phyloP scores from a whole-genome alignment of 352 stramenopile species.

The Pythium apleroticum region DNA sequence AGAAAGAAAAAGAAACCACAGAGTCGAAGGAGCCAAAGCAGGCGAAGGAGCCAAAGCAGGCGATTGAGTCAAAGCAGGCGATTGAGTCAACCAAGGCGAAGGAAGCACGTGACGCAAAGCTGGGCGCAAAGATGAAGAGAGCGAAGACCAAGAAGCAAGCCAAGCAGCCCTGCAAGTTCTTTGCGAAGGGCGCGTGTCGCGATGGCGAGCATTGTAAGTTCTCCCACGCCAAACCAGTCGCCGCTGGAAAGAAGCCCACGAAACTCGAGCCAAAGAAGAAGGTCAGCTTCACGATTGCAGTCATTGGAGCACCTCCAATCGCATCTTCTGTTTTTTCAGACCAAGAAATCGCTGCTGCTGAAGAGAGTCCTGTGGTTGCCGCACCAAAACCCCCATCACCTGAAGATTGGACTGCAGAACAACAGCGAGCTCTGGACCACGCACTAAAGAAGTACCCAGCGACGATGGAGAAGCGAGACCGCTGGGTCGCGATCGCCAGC shows the following conservation, averaged over 20 bases:
- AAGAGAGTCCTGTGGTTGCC: neutral
- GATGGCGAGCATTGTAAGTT: slow-evolving; percentile 70
- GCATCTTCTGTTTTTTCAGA: too few relatives aligned
- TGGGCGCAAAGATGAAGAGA: slow-evolving; percentile 11
- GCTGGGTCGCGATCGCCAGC: slow-evolving; percentile 65
- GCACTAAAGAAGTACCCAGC: slow-evolving; percentile 73
- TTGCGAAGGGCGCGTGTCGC: slow-evolving; percentile 44
- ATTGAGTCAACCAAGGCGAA: too few relatives aligned
- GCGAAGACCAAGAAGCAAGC: slow-evolving; percentile 13
- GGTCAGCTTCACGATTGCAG: slow-evolving; percentile 15
- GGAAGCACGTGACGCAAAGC: too few relatives aligned
- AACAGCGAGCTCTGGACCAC: slow-evolving; percentile 65
- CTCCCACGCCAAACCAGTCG: slow-evolving; percentile 14
- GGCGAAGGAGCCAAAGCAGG: too few relatives aligned
- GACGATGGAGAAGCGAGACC: slow-evolving; percentile 67
- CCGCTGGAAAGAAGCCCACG: neutral
- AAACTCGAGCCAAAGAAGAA: slow-evolving; percentile 4
- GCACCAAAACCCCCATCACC: neutral
- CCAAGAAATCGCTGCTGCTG: slow-evolving; percentile 1
- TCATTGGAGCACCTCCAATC: slow-evolving; percentile 19
- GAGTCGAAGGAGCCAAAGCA: neutral
- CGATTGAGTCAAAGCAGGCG: too few relatives aligned
- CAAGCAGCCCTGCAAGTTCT: slow-evolving; percentile 47
- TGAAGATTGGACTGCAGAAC: slow-evolving; percentile 53
- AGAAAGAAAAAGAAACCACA: neutral